phyloP scores from a whole-genome alignment of 2,329 filamentous ascomycete species.

The Aspergillaceae sp. region DNA sequence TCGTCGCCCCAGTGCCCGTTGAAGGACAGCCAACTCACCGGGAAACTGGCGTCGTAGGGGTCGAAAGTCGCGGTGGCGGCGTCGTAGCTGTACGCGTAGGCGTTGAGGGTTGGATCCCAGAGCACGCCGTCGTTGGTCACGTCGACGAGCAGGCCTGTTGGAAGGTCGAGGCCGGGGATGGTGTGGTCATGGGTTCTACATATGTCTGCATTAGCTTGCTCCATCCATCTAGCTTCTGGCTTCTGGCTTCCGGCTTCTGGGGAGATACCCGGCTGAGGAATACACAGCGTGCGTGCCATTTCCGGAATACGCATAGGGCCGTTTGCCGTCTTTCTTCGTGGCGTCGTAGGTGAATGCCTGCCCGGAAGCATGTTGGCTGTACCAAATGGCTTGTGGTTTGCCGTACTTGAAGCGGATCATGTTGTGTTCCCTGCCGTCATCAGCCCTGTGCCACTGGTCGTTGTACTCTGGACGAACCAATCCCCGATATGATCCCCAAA shows the following conservation, averaged over 20 bases:
- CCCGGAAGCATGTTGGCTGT: conserved; percentile 54
- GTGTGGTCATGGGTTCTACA: conserved; percentile 48
- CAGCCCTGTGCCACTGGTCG: background rate
- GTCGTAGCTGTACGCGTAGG: conserved; percentile 51
- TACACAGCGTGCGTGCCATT: conserved; percentile 60
- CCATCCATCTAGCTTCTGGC: background rate
- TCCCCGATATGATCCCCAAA: conserved; percentile 57
- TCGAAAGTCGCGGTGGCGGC: conserved; percentile 35
- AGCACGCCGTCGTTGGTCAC: conserved; percentile 46
- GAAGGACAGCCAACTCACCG: conserved; percentile 50
- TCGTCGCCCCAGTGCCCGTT: conserved; percentile 56
- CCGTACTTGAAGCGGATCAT: conserved; percentile 57
- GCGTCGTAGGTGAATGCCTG: conserved; percentile 54
- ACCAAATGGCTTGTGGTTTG: conserved; percentile 51
- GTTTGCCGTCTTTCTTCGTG: conserved; percentile 45
- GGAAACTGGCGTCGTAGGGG: conserved; percentile 39
- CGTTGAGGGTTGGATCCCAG: conserved; percentile 52
- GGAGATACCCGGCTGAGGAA: conserved; percentile 42
- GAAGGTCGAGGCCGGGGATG: conserved; percentile 53
- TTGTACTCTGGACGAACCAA: conserved; percentile 36
- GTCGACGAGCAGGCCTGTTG: conserved; percentile 45
- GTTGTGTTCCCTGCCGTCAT: conserved; percentile 49
- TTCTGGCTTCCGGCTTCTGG: background rate
- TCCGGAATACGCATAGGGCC: conserved; percentile 51
- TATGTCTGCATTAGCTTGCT: conserved; percentile 24